Evolutionary conservation across 2,329 filamentous ascomycete species (phyloP), one percentile per base, ranked within the genome.

Genomic region (Pyrenophora teres): DNA sequence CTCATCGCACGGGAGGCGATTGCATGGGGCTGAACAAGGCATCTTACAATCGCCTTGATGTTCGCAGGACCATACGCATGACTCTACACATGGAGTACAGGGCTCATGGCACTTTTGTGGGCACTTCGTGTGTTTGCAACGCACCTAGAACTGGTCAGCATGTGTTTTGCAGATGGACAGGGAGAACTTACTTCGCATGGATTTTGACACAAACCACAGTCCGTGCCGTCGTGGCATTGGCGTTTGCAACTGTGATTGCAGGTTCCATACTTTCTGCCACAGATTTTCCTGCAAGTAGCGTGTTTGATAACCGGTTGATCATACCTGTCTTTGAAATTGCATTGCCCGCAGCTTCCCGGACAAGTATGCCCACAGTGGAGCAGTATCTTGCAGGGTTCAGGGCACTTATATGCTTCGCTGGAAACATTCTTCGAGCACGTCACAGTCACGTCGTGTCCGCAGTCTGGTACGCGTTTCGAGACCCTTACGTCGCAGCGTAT

Each of bases 341-440:
- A 90, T 0, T 56, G 46, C 6, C 52, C 68, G 62, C 86, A 89
- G 6, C 30, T 33, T 2, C 71, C 73, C 4, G 62, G 52, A 21
- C 86, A 89, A 0, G 48, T 50, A 62, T 89, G 87, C 0, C 87
- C 85, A 59, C 87, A 90, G 0, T 67, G 23, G 0, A 84, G 74
- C 0, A 64, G 36, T 0, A 58, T 55, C 0, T 67, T 73, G 57
- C 87, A 90, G 1, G 56, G 43, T 1, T 68, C 70, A 0, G 40
- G 47, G 62, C 87, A 91, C 1, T 36, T 53, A 63, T 80, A 87
- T 0, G 40, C 19, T 0, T 64, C 21, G 0, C 53, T 38, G 0
- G 60, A 54, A 6, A 86, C 77, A 43, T 87, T 74, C 3, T 69
- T 38, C 15, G 71, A 61, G 61, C 87, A 90, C 5, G 67, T 57